Evolutionary conservation across 208 protist species (phyloP).

Genomic region (Trypanosomatidae sp.): DNA sequence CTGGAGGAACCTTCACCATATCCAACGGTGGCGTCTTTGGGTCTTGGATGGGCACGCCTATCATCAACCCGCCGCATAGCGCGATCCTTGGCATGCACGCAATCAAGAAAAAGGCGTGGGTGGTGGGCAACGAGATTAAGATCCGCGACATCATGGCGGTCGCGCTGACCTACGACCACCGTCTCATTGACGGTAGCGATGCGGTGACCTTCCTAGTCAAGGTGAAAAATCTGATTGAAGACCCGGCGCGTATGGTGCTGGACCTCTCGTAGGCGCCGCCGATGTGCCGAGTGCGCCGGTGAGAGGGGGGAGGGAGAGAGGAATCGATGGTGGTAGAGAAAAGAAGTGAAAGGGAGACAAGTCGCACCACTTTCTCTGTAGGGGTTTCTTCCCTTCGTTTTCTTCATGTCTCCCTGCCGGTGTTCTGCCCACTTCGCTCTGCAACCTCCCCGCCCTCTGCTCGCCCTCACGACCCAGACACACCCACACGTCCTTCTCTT

Average conservation of each 20-base stretch:
- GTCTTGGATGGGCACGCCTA: conserved; percentile 98
- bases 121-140: conserved; percentile 89
- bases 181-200: conserved; percentile 98
- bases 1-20: conserved; percentile 99
- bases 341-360: background rate
- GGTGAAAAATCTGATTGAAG: conserved; percentile 97
- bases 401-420: background rate
- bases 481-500: background rate
- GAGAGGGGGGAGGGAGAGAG: background rate
- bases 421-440: background rate
- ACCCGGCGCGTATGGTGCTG: conserved; percentile 94
- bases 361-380: background rate
- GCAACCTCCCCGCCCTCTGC: background rate
- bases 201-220: conserved; percentile 98
- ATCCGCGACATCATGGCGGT: conserved; percentile 99
- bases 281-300: background rate
- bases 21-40: conserved; percentile 99
- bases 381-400: background rate
- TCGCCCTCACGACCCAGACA: background rate
- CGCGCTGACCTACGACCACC: conserved; percentile 99
- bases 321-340: conserved; percentile 1
- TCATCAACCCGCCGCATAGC: conserved; percentile 99
- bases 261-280: conserved; percentile 66
- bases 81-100: conserved; percentile 99
- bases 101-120: conserved; percentile 96